Base-by-base conservation (phyloP, 2,329 filamentous ascomycete species). In the Akanthomyces uredinophilus region DNA sequence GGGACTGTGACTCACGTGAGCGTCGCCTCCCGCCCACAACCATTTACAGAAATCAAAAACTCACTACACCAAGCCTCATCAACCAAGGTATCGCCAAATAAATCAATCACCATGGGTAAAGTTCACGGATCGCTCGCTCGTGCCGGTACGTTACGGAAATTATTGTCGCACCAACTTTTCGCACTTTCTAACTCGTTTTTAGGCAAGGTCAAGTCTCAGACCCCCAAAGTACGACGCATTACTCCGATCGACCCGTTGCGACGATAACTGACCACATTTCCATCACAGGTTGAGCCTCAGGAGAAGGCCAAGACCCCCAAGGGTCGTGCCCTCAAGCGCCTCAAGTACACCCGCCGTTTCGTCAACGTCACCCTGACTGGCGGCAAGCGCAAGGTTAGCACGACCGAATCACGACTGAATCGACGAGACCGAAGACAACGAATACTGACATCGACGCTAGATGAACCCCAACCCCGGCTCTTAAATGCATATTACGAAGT, bases 291-390 rank as follows among this genome's bases (percentile, higher is more conserved):
- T 80, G 91, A 95, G 82, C 81, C 85, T 64, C 89, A 93, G 82
- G 93, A 97, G 89, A 96, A 96, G 89, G 84, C 90, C 83, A 97
- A 98, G 90, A 86, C 83, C 73, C 92, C 94, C 78, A 97, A 97
- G 88, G 94, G 94, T 77, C 92, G 94, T 77, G 94, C 94, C 72
- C 92, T 95, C 84, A 98, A 98, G 92, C 88, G 94, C 76, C 88
- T 96, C 79, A 88, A 87, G 79, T 97, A 97, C 87, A 96, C 92
- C 73, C 90, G 94, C 79, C 92, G 94, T 75, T 98, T 98, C 85
- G 93, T 98, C 72, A 97, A 98, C 83, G 92, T 98, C 77, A 95
- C 91, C 75, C 86, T 96, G 82, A 96, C 93, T 70, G 93, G 92
- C 80, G 94, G 94, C 83, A 98, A 98, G 93, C 87, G 94, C 81